Conservation (phyloP, 2,329 filamentous ascomycete genomes). For the Raffaelea deltoideospora region DNA sequence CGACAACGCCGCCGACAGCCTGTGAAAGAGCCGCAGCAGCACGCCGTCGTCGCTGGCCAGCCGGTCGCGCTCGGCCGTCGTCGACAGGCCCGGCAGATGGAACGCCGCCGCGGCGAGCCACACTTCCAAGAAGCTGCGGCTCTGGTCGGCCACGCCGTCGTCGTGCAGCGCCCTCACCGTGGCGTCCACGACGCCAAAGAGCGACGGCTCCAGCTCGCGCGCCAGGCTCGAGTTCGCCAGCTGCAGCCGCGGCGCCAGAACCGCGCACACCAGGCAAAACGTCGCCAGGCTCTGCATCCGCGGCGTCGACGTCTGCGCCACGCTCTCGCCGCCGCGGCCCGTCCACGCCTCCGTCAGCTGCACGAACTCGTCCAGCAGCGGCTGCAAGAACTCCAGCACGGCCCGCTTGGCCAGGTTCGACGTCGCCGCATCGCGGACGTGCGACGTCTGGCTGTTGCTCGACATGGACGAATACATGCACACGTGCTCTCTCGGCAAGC, state of each 20-base stretch:
- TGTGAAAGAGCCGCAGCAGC: constrained; percentile 27
- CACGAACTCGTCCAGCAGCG: constrained; percentile 34
- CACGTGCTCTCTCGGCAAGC: too few species aligned
- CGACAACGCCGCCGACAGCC: constrained; percentile 19
- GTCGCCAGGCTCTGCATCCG: constrained; percentile 36
- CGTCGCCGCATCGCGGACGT: constrained; percentile 6
- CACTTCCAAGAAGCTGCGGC: constrained; percentile 27
- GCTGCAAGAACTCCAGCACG: constrained; percentile 35
- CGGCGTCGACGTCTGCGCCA: constrained; percentile 33
- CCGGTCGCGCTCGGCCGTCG: constrained; percentile 19
- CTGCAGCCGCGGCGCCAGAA: constrained; percentile 31
- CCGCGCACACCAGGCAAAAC: constrained; percentile 27
- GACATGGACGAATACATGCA: too few species aligned
- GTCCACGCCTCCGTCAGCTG: constrained; percentile 32
- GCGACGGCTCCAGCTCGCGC: constrained; percentile 27
- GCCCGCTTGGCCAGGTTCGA: constrained; percentile 32
- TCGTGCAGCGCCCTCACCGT: constrained; percentile 24
- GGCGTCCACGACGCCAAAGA: constrained; percentile 26
- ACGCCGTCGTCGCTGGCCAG: constrained; percentile 23
- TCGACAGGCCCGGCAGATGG: constrained; percentile 29
- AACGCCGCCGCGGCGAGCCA: constrained; percentile 28
- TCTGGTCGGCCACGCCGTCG: constrained; percentile 32
- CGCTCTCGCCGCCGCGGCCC: constrained; percentile 24
- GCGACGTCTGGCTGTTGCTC: neutral
- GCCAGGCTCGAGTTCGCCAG: constrained; percentile 32